Base-by-base conservation (phyloP, 176 grass and related monocot species). In the maize (Zea mays) region DNA sequence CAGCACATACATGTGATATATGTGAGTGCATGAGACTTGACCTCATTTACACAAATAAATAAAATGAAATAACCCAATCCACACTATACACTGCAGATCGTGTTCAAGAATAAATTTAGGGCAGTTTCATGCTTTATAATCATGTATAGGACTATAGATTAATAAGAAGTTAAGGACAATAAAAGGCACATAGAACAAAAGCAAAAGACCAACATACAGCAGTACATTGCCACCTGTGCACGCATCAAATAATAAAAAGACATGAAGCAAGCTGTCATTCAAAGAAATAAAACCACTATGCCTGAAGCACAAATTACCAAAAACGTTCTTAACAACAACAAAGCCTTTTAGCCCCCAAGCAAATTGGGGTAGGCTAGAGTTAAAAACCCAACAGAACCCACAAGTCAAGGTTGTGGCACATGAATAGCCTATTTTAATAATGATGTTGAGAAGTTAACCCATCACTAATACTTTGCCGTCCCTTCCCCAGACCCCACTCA, bases 101-200 rank as follows among this genome's bases (percentile, higher is more conserved):
- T 66, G 61, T 36, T 82, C 56, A 52, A 62, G 27, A 43, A 70
- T 49, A 14, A 74, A 49, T 20, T 38, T 42, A 34, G 57, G 17
- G 73, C 14, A 4, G 14, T 77, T 71, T 77, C 4, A 13, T 55
- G 66, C 15, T 65, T 45, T 12, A 57, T 47, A 73, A 48, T 58
- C 51, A 73, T 21, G 48, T 10, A 5, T 5, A 10, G 2, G 6
- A n/a, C n/a, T n/a, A n/a, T n/a, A n/a, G n/a, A n/a, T 10, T 7
- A 75, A 58, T 59, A 68, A 44, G 9, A 21, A n/a, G n/a, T n/a
- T n/a, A n/a, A n/a, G n/a, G n/a, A 44, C 5, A 67, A 36, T 8
- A 67, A 42, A 45, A 34, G 45, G 34, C 10, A 75, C 10, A 60
- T 35, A 58, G 1, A 61, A 62, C 44, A n/a, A 35, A 33, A 39